Percentiles rank a stretch among this genome's conserved stretches.
Conservation (phyloP, 225 moss, liverwort and hornwort species). For the Rhytidiadelphus loreus region DNA sequence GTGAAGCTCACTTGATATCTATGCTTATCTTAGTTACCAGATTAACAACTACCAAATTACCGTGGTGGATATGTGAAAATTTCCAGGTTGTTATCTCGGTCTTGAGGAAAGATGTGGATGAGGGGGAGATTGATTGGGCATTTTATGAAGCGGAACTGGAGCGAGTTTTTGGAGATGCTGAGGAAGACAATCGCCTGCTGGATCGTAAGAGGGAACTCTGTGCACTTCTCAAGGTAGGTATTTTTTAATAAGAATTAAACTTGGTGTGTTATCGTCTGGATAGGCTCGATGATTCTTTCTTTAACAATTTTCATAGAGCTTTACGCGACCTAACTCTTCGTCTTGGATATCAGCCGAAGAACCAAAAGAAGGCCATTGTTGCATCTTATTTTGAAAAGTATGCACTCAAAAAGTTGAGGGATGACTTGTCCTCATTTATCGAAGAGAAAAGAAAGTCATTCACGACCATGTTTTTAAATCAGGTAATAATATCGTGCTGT, state of each 20-base stretch:
- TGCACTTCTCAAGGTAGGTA: slow-evolving; percentile 35
- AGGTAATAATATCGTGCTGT: slow-evolving; percentile 28
- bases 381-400: slow-evolving; percentile 35
- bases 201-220: slow-evolving; percentile 58
- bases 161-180: slow-evolving; percentile 39
- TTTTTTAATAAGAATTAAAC: neutral
- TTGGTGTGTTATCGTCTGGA: neutral
- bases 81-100: slow-evolving; percentile 60
- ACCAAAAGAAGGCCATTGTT: slow-evolving; percentile 21
- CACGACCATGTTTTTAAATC: slow-evolving; percentile 43
- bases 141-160: slow-evolving; percentile 34
- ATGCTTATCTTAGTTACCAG: neutral
- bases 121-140: slow-evolving; percentile 45
- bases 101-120: slow-evolving; percentile 23
- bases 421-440: slow-evolving; percentile 47
- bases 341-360: slow-evolving; percentile 30
- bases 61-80: neutral
- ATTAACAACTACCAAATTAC: neutral
- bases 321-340: neutral
- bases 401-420: slow-evolving; percentile 29
- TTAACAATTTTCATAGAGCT: neutral
- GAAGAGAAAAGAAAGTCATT: slow-evolving; percentile 32
- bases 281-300: neutral
- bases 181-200: slow-evolving; percentile 10
- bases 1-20: neutral